Evolutionary conservation across 2,329 filamentous ascomycete genomes (phyloP).

Genomic region (Scedosporium dehoogii): DNA sequence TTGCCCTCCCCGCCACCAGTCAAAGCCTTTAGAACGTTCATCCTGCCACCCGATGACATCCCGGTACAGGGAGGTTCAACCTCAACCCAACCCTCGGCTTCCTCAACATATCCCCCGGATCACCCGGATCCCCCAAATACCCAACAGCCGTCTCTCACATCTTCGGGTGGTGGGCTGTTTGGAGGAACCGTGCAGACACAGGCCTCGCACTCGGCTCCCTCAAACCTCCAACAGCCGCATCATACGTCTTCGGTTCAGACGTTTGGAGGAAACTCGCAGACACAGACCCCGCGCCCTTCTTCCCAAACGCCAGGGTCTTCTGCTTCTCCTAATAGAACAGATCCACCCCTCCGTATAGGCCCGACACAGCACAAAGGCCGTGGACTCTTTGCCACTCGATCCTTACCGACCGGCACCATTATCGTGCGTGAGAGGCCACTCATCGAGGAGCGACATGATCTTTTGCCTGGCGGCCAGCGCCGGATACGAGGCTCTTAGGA

Average conservation of each 20-base stretch:
- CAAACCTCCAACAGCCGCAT: too few relatives aligned
- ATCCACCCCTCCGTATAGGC: background rate
- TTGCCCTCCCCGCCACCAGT: too few relatives aligned
- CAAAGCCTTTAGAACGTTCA: too few relatives aligned
- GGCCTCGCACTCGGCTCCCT: too few relatives aligned
- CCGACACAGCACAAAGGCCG: background rate
- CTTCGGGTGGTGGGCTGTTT: too few relatives aligned
- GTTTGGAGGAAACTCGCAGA: background rate
- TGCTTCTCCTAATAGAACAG: background rate
- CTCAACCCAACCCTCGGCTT: too few relatives aligned
- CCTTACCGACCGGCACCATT: background rate
- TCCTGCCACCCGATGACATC: too few relatives aligned
- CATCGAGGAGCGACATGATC: conserved; percentile 16
- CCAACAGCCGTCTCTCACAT: too few relatives aligned
- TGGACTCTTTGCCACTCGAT: background rate
- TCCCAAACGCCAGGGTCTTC: background rate
- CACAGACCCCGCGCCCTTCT: background rate
- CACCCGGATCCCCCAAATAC: too few relatives aligned
- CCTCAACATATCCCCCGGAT: too few relatives aligned
- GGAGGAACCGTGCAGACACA: too few relatives aligned
- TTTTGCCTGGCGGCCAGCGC: background rate
- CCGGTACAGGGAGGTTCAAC: too few relatives aligned
- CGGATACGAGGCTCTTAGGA: conserved; percentile 2
- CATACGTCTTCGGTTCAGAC: background rate
- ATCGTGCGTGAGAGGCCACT: conserved; percentile 17